phyloP scores from a whole-genome alignment of 768 basidiomycete species.

The Agrocybe praecox region DNA sequence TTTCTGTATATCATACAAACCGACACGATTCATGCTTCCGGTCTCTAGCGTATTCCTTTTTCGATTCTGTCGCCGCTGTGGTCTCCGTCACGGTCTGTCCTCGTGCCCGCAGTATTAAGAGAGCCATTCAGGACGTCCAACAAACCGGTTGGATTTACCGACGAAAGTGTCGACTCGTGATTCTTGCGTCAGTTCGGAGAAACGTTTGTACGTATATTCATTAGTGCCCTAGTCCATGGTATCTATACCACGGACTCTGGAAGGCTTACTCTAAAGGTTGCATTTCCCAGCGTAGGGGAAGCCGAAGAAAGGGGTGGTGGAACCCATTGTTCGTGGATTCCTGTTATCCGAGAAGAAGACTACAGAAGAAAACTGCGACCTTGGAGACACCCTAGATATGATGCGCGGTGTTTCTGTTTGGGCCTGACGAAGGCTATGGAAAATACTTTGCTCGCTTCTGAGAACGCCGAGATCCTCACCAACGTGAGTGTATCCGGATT shows the following conservation, averaged over 20 bases:
- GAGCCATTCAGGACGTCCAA: slow-evolving; percentile 62
- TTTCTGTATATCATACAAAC: slow-evolving; percentile 61
- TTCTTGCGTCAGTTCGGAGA: slow-evolving; percentile 73
- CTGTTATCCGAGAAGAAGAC: slow-evolving; percentile 26
- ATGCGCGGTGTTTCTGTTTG: slow-evolving; percentile 72
- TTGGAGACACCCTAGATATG: slow-evolving; percentile 47
- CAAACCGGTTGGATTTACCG: slow-evolving; percentile 40
- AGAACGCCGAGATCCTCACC: slow-evolving; percentile 61
- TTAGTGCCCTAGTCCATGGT: slow-evolving; percentile 86
- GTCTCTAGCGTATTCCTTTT: slow-evolving; percentile 55
- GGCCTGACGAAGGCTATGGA: slow-evolving; percentile 63
- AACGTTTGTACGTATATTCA: slow-evolving; percentile 71
- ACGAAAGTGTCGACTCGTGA: slow-evolving; percentile 85
- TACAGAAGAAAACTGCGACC: slow-evolving; percentile 19
- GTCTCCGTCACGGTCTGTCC: slow-evolving; percentile 39
- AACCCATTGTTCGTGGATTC: slow-evolving; percentile 66
- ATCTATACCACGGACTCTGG: slow-evolving; percentile 90
- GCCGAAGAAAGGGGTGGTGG: slow-evolving; percentile 70
- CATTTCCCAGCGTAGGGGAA: slow-evolving; percentile 76
- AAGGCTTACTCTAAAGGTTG: slow-evolving; percentile 69
- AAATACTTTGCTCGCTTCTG: slow-evolving; percentile 38
- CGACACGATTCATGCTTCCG: slow-evolving; percentile 30
- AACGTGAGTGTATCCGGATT: slow-evolving; percentile 42
- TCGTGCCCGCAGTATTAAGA: slow-evolving; percentile 55
- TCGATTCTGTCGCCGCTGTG: slow-evolving; percentile 37